Evolutionary conservation across 257 asterid genomes (phyloP), one percentile per base, ranked within the genome.

Genomic region (Nicotiana tabacum): DNA sequence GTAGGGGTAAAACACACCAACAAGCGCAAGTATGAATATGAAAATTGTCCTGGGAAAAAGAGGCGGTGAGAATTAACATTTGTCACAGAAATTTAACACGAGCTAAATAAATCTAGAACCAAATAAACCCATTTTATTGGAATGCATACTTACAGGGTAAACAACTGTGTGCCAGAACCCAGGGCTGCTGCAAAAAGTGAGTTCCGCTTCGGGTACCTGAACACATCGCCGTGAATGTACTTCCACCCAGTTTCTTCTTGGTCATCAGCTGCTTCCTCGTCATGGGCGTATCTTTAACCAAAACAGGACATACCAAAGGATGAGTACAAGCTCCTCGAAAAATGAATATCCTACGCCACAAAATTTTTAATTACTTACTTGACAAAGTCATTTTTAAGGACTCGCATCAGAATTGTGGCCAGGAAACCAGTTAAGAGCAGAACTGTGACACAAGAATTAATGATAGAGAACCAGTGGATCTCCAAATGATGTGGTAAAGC

Each of bases 221-320:
- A 85, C 2, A 85, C 88, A 64, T 85, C 88, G 53, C 88, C 88
- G 53, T 85, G 88, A 78, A 85, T 85, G 66, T 85, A 85, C 32
- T 85, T 82, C 88, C 88, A 85, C 35, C 88, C 88, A 77, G 88
- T 85, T 82, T 85, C 88, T 85, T 86, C 88, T 83, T 83, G 86
- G 15, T 86, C 88, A 83, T 83, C 88, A 13, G 56, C 83, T 15
- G 86, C 18, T 80, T 86, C 88, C 77, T 86, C 88, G 77, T 86
- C 88, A 66, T 86, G 88, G 15, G 88, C 70, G 37, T 86, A 86
- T 83, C 88, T 85, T 65, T 65, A 66, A 79, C n/a, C 6, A 84
- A 81, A 29, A 10, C 27, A 64, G 37, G n/a, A 81, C 53, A 78
- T 65, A 46, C 35, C 21, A 65, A 24, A 51, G 24, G 48, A 66